Conservation (phyloP, 2,329 filamentous ascomycete genomes). For the Pseudopithomyces chartarum region DNA sequence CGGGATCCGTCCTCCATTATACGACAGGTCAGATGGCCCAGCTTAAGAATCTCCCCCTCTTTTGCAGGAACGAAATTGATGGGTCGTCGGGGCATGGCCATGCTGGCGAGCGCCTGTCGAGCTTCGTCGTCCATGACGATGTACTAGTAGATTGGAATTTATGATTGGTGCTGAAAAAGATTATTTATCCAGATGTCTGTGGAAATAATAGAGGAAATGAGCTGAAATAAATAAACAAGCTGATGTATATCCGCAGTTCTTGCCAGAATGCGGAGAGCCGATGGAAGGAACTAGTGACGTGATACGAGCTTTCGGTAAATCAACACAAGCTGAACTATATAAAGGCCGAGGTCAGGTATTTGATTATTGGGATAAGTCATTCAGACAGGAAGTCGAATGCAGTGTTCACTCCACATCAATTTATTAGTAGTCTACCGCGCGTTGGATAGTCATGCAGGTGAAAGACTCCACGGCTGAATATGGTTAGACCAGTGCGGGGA, state of each 20-base stretch:
- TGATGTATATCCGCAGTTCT: conserved; percentile 11
- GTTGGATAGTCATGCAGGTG: not conserved
- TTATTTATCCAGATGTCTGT: not conserved
- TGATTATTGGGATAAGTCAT: no score
- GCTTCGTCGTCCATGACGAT: conserved; percentile 43
- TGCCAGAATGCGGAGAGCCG: conserved; percentile 33
- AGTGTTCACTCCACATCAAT: no score
- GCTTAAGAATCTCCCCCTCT: conserved; percentile 54
- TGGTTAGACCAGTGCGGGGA: conserved; percentile 19
- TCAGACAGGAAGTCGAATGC: no score
- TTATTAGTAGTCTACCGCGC: no score
- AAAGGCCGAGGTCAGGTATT: no score
- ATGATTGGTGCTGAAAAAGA: not conserved
- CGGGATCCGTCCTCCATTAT: conserved; percentile 58
- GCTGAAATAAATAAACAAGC: not conserved
- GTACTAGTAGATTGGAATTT: not conserved
- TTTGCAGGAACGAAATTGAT: conserved; percentile 56
- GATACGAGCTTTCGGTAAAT: not conserved
- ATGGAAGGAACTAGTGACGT: not conserved
- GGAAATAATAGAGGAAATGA: not conserved
- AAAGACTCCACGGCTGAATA: conserved; percentile 13
- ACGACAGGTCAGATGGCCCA: conserved; percentile 56
- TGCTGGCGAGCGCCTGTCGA: conserved; percentile 34
- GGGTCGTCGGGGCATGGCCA: conserved; percentile 49
- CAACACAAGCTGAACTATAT: no score